Conservation (phyloP, 257 asterid species). For the Oldenlandia corymbosa region DNA sequence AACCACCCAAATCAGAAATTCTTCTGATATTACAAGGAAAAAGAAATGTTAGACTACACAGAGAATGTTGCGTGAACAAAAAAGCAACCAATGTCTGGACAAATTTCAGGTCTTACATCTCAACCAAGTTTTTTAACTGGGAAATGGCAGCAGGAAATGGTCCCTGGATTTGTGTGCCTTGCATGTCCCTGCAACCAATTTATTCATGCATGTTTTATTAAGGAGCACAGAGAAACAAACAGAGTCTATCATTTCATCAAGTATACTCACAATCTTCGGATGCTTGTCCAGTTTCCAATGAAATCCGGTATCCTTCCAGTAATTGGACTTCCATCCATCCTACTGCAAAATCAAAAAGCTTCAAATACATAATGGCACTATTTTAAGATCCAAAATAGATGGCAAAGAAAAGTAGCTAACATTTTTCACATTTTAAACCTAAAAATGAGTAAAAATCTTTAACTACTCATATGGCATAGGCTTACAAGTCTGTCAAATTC, state of each 20-base stretch:
- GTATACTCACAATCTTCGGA: conserved; percentile 52
- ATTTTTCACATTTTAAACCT: neutral
- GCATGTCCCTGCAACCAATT: conserved; percentile 56
- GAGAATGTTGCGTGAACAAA: neutral
- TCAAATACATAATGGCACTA: no score
- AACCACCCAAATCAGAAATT: conserved; percentile 55
- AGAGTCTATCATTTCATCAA: neutral
- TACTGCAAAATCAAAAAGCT: conserved; percentile 42
- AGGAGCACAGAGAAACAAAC: neutral
- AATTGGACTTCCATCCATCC: conserved; percentile 65
- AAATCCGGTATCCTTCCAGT: conserved; percentile 73
- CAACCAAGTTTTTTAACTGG: conserved; percentile 35
- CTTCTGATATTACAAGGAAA: conserved; percentile 40
- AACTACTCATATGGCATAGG: conserved; percentile 10
- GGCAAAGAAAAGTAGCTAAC: neutral
- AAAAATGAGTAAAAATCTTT: neutral
- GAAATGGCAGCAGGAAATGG: conserved; percentile 62
- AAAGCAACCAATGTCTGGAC: neutral
- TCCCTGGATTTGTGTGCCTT: conserved; percentile 76
- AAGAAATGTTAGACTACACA: neutral
- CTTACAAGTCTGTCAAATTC: conserved; percentile 88
- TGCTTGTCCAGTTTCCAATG: conserved; percentile 67
- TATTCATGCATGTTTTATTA: conserved; percentile 7
- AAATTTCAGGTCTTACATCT: conserved; percentile 43
- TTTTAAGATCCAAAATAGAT: neutral